Evolutionary conservation across 2,329 filamentous ascomycete genomes (phyloP).

Genomic region (Pseudohalonectria lignicola): DNA sequence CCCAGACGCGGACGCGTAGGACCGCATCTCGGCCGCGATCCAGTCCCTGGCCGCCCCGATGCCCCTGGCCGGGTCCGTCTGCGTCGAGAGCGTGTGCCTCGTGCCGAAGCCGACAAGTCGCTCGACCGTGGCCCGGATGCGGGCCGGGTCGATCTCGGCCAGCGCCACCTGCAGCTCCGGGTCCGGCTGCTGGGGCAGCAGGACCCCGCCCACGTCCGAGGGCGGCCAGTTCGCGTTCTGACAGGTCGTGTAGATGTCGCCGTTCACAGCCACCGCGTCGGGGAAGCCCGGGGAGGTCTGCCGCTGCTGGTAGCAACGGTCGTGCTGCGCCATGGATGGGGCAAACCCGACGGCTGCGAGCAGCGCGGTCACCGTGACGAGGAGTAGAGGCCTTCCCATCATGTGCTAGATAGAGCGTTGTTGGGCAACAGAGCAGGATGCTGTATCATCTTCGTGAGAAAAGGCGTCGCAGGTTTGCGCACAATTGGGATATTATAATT

Average conservation of each 20-base stretch:
- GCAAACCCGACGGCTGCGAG: too few species aligned
- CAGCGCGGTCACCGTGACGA: too few species aligned
- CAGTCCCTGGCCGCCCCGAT: slow-evolving; percentile 53
- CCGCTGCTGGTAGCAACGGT: too few species aligned
- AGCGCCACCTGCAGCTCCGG: slow-evolving; percentile 12
- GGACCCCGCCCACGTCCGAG: slow-evolving; percentile 7
- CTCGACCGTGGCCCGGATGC: slow-evolving; percentile 37
- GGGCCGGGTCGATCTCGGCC: slow-evolving; percentile 20
- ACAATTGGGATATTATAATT: too few species aligned
- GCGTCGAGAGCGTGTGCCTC: slow-evolving; percentile 45
- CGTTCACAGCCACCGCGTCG: not conserved
- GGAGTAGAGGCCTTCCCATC: too few species aligned
- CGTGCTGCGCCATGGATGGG: too few species aligned
- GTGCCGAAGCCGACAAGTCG: slow-evolving; percentile 46
- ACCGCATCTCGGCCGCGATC: slow-evolving; percentile 38
- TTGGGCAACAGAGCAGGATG: too few species aligned
- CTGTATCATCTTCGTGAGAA: too few species aligned
- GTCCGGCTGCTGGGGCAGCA: slow-evolving; percentile 12
- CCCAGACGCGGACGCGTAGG: slow-evolving; percentile 33
- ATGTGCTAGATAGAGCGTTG: too few species aligned
- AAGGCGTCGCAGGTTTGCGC: too few species aligned
- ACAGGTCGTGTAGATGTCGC: slow-evolving; percentile 3
- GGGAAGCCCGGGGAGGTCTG: too few species aligned
- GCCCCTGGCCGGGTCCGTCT: slow-evolving; percentile 65
- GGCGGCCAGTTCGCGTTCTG: slow-evolving; percentile 12